Percentiles rank a stretch among this genome's conserved stretches.
phyloP scores from a whole-genome alignment of 805 yeast genomes.

The Zygosaccharomyces pseudorouxii region DNA sequence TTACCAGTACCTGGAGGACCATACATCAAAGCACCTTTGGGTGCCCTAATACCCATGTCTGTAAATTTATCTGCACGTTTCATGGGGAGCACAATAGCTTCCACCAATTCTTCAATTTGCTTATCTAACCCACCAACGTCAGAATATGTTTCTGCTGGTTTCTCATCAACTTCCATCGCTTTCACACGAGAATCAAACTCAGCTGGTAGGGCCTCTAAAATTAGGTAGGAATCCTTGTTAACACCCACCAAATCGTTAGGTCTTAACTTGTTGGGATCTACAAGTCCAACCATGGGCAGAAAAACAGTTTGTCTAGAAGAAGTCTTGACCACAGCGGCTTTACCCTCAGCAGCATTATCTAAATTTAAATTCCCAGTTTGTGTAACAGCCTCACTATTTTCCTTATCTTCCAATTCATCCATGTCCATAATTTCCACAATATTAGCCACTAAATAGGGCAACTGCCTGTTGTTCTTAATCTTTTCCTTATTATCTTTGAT shows the following conservation, averaged over 20 bases:
- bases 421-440: conserved; percentile 91
- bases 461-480: conserved; percentile 89
- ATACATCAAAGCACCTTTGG: conserved; percentile 96
- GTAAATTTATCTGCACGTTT: conserved; percentile 96
- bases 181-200: conserved; percentile 97
- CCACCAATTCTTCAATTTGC: conserved; percentile 96
- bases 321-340: conserved; percentile 97
- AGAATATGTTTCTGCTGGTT: conserved; percentile 93
- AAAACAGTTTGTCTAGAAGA: conserved; percentile 97
- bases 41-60: conserved; percentile 91
- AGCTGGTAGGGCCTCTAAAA: conserved; percentile 90
- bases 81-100: conserved; percentile 98
- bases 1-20: conserved; percentile 99
- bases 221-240: conserved; percentile 90
- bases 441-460: conserved; percentile 94
- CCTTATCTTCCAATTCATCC: conserved; percentile 76
- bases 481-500: conserved; percentile 95
- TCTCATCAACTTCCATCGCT: conserved; percentile 99
- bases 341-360: conserved; percentile 86
- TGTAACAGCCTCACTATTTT: conserved; percentile 45
- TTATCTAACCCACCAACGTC: conserved; percentile 98
- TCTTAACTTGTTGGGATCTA: conserved; percentile 82
- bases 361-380: conserved; percentile 95
- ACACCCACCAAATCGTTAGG: conserved; percentile 99
- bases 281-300: conserved; percentile 91